Evolutionary conservation across 345 rosid genomes (phyloP).

Genomic region (Salix purpurea): DNA sequence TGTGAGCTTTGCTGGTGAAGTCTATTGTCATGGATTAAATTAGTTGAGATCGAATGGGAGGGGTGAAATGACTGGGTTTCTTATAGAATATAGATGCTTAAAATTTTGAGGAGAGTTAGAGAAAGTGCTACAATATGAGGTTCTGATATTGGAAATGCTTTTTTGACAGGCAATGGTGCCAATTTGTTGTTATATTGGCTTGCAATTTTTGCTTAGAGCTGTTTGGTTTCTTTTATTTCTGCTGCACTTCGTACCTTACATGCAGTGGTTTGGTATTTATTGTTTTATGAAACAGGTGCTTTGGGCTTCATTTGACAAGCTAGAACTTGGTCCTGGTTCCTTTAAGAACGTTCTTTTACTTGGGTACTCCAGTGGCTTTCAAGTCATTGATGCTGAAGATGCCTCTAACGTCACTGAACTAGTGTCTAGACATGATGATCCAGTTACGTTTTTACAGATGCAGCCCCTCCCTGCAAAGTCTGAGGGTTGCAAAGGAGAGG

Average conservation of each 20-base stretch:
- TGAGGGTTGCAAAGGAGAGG: slow-evolving; percentile 49
- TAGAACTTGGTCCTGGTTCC: slow-evolving; percentile 55
- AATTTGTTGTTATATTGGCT: not conserved
- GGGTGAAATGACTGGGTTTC: not conserved
- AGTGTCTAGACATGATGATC: slow-evolving; percentile 80
- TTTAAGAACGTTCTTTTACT: slow-evolving; percentile 71
- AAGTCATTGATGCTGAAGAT: slow-evolving; percentile 85
- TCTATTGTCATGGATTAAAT: not conserved
- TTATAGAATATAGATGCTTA: not conserved
- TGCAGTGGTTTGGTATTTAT: not conserved
- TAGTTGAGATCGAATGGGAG: not conserved
- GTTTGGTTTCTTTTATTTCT: not conserved
- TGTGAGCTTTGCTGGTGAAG: not conserved
- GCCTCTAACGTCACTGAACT: slow-evolving; percentile 70
- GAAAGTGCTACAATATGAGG: not conserved
- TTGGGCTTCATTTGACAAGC: slow-evolving; percentile 80
- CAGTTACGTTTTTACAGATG: slow-evolving; percentile 82
- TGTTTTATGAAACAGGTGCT: slow-evolving; percentile 56
- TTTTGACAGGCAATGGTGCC: not conserved
- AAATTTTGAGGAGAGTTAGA: not conserved
- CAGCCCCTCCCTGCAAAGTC: slow-evolving; percentile 75
- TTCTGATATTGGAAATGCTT: not conserved
- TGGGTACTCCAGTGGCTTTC: slow-evolving; percentile 90
- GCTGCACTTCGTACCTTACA: not conserved
- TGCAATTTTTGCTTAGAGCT: not conserved